Evolutionary conservation across 495 filamentous ascomycete genomes (phyloP), one percentile per base, ranked within the genome.

Genomic region (Daldinia concentrica): DNA sequence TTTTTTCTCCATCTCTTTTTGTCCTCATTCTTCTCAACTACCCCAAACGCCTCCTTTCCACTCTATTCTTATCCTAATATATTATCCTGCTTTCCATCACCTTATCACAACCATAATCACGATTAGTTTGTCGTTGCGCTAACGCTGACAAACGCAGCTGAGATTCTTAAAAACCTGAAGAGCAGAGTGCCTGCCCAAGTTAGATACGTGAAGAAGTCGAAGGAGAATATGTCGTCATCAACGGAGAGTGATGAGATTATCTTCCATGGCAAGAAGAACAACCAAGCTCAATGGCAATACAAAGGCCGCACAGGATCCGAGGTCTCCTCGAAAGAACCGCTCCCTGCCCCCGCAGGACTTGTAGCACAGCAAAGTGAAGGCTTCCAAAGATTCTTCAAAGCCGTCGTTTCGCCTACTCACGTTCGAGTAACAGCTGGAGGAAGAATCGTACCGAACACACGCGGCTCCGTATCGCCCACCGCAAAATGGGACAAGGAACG

Each of bases 391-490:
- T 88, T 88, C 73, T 87, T 82, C 76, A 82, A 84, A 63, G 86
- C 82, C 6, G 85, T 88, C 12, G 82, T 84, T 24, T 87, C 86
- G 36, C 82, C 85, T 50, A 83, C 84, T 36, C 83, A 86, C 69
- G 81, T 87, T 62, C 79, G 86, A 24, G 84, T 87, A 52, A 87
- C 85, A n/a, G 85, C 86, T 61, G 82, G 85, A 62, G 82, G 85
- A 41, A 78, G 82, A 45, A 87, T 88, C 71, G 86, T 88, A 4
- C 85, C 86, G 12, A 88, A 88, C 66, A 86, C 80, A 29, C 84
- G 85, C 11, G 82, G 78, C 15, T 81, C 81, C 4, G 74, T 72
- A 4, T 84, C 82, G 9, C 82, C 84, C 4, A 80, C 81, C 1
- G 67, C 77, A 15, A 84, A 82, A 74, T 80, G 81, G 58, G 56